A percentile compares a stretch with the other conserved stretches of the same genome.
Conservation (phyloP, 495 filamentous ascomycete genomes). For the Alectoria sarmentosa region DNA sequence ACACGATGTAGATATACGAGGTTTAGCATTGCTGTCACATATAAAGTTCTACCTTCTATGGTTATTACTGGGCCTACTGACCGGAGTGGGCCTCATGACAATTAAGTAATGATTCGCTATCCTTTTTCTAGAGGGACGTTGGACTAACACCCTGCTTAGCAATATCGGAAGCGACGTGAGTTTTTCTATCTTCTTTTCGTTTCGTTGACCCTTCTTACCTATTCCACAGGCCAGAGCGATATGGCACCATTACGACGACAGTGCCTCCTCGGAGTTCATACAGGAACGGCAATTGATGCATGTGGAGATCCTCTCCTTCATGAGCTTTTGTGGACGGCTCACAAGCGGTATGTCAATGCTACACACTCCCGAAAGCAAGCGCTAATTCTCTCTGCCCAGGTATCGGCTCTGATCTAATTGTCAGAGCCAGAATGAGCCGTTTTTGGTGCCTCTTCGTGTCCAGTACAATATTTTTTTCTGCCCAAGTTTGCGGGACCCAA, state of each 20-base stretch:
- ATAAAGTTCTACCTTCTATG: slow-evolving; percentile 90
- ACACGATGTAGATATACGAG: slow-evolving; percentile 84
- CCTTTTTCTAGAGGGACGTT: background rate
- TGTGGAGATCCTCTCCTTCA: slow-evolving; percentile 83
- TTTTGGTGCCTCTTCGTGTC: slow-evolving; percentile 85
- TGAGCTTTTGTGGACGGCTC: slow-evolving; percentile 76
- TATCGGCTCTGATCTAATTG: slow-evolving; percentile 82
- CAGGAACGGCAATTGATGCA: slow-evolving; percentile 81
- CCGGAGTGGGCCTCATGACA: slow-evolving; percentile 94
- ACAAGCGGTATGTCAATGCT: slow-evolving; percentile 50
- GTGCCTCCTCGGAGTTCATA: slow-evolving; percentile 65
- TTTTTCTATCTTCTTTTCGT: slow-evolving; percentile 1
- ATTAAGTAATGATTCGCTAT: slow-evolving; percentile 68
- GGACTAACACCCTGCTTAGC: slow-evolving; percentile 46
- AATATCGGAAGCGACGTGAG: slow-evolving; percentile 90
- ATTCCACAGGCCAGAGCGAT: slow-evolving; percentile 51
- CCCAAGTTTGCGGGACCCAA: slow-evolving; percentile 71
- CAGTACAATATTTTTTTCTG: slow-evolving; percentile 66
- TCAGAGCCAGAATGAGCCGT: slow-evolving; percentile 74
- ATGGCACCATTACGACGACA: slow-evolving; percentile 77
- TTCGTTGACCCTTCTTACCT: slow-evolving; percentile 15
- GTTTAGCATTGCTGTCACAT: slow-evolving; percentile 64
- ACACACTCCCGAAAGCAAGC: background rate
- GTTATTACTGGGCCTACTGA: slow-evolving; percentile 74
- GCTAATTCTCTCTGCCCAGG: slow-evolving; percentile 38